Evolutionary conservation across 2,329 filamentous ascomycete species (phyloP).

Genomic region (Aureobasidium sp.): DNA sequence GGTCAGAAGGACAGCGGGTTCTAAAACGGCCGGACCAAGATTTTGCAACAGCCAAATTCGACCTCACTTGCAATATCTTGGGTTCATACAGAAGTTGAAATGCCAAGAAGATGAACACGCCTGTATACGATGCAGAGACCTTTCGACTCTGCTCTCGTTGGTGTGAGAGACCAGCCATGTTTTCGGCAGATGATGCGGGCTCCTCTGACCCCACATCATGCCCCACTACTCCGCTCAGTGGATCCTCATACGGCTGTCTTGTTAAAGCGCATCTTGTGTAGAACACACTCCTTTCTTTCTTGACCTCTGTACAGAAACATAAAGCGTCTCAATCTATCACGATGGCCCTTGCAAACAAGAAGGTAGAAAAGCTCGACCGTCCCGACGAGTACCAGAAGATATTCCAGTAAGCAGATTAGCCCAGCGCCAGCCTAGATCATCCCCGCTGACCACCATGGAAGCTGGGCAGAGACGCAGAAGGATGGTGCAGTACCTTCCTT

Average conservation of each 20-base stretch:
- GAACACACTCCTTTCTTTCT: neutral
- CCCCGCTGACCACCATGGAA: conserved; percentile 10
- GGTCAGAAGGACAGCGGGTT: conserved; percentile 2
- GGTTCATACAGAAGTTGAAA: neutral
- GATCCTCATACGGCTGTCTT: neutral
- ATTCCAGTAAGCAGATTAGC: conserved; percentile 17
- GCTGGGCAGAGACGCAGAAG: conserved; percentile 55
- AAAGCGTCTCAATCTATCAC: neutral
- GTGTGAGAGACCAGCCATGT: neutral
- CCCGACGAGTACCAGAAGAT: conserved; percentile 20
- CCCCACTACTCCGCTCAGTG: conserved; percentile 7
- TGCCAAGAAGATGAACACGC: neutral
- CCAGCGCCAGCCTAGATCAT: neutral
- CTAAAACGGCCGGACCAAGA: conserved; percentile 12
- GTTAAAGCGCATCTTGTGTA: neutral
- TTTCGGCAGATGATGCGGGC: conserved; percentile 10
- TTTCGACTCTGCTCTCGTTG: neutral
- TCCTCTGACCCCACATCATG: conserved; percentile 4
- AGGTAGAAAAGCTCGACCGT: conserved; percentile 15
- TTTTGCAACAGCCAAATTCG: conserved; percentile 4
- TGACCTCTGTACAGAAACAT: neutral
- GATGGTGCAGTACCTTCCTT: conserved; percentile 51
- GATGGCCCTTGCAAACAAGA: conserved; percentile 1
- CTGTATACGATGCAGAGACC: neutral
- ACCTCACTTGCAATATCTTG: neutral